A percentile compares a stretch with the other conserved stretches of the same genome.
These are phyloP conservation scores for Aspergillus aculeatus DNA, from an alignment of 2,329 filamentous ascomycete species.

Conservation along the genomic window DNA sequence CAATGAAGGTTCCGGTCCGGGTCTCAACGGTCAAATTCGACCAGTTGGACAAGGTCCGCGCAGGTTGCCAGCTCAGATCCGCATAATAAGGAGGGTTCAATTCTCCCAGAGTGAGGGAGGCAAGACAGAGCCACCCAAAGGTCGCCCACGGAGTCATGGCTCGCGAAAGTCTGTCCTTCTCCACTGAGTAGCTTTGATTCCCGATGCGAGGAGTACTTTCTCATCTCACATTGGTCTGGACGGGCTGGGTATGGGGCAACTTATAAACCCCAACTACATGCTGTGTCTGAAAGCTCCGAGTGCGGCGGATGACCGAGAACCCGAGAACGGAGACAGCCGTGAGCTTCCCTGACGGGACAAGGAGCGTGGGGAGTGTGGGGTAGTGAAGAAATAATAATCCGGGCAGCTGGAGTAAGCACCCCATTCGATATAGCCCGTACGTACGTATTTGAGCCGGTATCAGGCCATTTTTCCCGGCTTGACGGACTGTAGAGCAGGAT, in stretches of 20 bases:
- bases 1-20: conserved; percentile 25
- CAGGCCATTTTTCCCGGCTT: neutral
- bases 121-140: neutral
- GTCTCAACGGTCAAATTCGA: conserved; percentile 15
- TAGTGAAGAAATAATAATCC: neutral
- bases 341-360: neutral
- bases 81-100: conserved; percentile 16
- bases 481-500: neutral
- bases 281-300: neutral
- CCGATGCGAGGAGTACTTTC: neutral
- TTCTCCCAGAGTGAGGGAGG: neutral
- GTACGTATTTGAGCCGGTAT: neutral
- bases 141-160: neutral
- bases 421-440: neutral
- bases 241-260: neutral
- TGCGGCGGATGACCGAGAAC: neutral
- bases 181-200: neutral
- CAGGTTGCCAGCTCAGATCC: conserved; percentile 17
- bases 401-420: neutral
- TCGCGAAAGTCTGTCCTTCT: neutral
- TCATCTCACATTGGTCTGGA: neutral
- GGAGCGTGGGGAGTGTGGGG: neutral
- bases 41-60: conserved; percentile 19
- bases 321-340: no score
- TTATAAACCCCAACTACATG: neutral